These are phyloP conservation scores for Tuber microsphaerosporum DNA, from an alignment of 495 filamentous ascomycete species.

Conservation along the genomic window DNA sequence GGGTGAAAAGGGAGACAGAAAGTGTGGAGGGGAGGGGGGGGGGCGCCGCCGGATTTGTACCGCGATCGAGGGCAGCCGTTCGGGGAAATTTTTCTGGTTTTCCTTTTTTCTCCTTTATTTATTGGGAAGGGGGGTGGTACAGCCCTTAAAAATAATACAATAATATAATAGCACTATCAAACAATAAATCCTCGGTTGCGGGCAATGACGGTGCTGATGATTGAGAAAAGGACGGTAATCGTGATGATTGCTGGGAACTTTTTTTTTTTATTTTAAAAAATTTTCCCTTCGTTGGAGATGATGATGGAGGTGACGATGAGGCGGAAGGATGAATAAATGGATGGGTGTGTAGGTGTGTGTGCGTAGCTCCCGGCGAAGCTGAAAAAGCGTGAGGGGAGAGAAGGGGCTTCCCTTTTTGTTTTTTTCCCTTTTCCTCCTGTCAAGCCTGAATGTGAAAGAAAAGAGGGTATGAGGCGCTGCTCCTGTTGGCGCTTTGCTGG, in stretches of 20 bases:
- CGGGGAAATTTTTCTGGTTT: constrained; percentile 36
- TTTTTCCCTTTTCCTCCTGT: neutral
- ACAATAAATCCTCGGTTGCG: constrained; percentile 33
- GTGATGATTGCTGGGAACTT: neutral
- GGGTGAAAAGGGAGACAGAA: constrained; percentile 30
- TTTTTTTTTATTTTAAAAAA: neutral
- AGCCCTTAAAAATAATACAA: constrained; percentile 20
- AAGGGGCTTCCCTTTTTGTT: neutral
- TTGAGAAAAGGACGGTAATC: neutral
- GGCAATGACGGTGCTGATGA: constrained; percentile 27
- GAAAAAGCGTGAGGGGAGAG: constrained; percentile 22
- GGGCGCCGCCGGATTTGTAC: constrained; percentile 37
- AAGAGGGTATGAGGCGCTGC: constrained; percentile 32
- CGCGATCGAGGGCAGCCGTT: constrained; percentile 34
- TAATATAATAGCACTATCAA: constrained; percentile 29
- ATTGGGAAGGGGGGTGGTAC: constrained; percentile 37
- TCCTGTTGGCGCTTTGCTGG: constrained; percentile 25
- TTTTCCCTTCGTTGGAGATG: neutral
- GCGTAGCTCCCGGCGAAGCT: constrained; percentile 24
- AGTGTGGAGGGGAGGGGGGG: constrained; percentile 21
- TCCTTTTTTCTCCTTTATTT: constrained; percentile 20
- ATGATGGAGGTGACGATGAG: constrained; percentile 15
- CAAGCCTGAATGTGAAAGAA: constrained; percentile 12
- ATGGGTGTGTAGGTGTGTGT: constrained; percentile 25
- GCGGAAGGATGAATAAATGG: constrained; percentile 22